These are phyloP conservation scores for Aspergillus terreus DNA, from an alignment of 2,329 filamentous ascomycete species.

Conservation along the genomic window DNA sequence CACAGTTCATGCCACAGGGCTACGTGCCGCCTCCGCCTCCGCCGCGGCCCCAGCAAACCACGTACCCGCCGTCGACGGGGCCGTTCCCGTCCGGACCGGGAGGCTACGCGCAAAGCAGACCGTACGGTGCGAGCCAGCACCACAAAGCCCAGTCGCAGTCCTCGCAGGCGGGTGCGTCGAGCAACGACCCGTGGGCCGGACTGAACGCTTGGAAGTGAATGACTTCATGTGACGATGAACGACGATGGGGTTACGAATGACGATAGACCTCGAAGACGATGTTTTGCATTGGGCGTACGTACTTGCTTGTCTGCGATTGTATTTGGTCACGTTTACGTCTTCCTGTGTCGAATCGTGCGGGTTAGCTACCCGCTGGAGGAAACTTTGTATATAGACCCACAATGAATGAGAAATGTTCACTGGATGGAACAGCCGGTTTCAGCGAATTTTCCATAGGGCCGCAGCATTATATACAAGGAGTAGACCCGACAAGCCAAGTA, in stretches of 20 bases:
- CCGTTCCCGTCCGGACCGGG: constrained; percentile 54
- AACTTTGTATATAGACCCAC: neutral
- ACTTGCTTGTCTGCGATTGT: constrained; percentile 1
- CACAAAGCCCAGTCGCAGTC: constrained; percentile 37
- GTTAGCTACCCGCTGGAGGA: neutral
- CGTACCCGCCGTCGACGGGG: constrained; percentile 43
- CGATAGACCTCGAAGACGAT: constrained; percentile 17
- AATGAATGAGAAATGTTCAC: too few relatives aligned
- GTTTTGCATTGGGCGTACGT: constrained; percentile 17
- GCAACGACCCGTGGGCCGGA: constrained; percentile 65
- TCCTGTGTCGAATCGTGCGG: neutral
- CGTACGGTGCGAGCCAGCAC: constrained; percentile 35
- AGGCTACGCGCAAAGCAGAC: constrained; percentile 52
- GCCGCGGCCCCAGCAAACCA: constrained; percentile 56
- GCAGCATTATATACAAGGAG: too few relatives aligned
- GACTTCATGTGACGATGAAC: neutral
- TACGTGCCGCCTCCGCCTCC: constrained; percentile 67
- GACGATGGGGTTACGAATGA: constrained; percentile 13
- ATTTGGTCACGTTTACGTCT: neutral
- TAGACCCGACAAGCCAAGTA: too few relatives aligned
- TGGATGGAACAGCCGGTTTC: too few relatives aligned
- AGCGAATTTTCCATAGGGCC: too few relatives aligned
- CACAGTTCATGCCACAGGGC: constrained; percentile 54
- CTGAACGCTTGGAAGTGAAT: constrained; percentile 64
- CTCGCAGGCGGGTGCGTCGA: constrained; percentile 22